A percentile compares a stretch with the other conserved stretches of the same genome.
Conservation (phyloP, 228 moss, liverwort and hornwort genomes). For the Sphagnum fallax region DNA sequence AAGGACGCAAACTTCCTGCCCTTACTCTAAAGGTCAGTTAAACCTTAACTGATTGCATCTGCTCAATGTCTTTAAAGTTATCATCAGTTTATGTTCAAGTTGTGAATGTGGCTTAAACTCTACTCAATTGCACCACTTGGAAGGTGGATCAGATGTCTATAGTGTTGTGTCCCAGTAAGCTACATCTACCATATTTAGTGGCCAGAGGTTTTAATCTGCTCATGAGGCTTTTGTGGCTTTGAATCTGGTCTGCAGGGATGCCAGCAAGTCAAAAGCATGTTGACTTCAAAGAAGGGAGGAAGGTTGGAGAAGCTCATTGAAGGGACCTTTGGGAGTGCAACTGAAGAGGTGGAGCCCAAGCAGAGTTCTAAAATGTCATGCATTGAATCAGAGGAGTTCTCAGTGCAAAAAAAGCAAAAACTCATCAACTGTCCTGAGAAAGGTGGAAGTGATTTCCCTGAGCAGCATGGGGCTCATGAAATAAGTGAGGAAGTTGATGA, state of each 20-base stretch:
- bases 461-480: neutral
- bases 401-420: conserved; percentile 4
- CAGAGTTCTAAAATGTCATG: conserved; percentile 1
- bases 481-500: neutral
- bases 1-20: conserved; percentile 5
- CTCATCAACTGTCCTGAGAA: neutral
- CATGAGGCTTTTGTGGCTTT: too few species aligned
- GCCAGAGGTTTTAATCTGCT: too few species aligned
- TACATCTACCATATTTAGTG: neutral
- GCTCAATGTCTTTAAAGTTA: too few species aligned
- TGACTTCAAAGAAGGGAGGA: conserved; percentile 3
- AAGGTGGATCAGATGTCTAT: neutral
- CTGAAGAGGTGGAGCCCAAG: neutral
- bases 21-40: conserved; percentile 7
- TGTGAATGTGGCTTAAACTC: too few species aligned
- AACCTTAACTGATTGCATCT: neutral
- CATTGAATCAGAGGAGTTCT: neutral
- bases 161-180: conserved; percentile 4
- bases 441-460: too few species aligned
- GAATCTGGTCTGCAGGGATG: conserved; percentile 4
- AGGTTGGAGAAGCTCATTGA: conserved; percentile 10
- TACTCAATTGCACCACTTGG: too few species aligned
- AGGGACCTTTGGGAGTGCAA: conserved; percentile 2
- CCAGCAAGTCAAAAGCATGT: conserved; percentile 2
- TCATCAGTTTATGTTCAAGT: too few species aligned